Conservation (phyloP, 208 protist species). For the Lotmaria passim region DNA sequence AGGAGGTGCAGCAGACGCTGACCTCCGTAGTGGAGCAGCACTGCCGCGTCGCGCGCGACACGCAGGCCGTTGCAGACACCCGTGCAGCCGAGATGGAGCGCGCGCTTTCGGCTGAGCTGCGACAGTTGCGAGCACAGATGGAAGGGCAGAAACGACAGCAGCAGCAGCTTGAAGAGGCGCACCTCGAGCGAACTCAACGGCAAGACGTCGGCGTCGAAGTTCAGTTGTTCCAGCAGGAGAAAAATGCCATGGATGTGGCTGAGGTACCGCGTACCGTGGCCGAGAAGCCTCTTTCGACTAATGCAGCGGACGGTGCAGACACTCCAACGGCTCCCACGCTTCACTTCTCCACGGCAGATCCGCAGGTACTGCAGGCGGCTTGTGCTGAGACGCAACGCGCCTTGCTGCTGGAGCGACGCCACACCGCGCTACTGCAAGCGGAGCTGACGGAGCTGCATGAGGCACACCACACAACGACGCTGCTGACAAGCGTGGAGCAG, state of each 20-base stretch:
- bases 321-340: too few relatives aligned
- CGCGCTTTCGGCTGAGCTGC: slow-evolving; percentile 13
- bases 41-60: slow-evolving; percentile 5
- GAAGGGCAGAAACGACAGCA: neutral
- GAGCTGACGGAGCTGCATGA: slow-evolving; percentile 20
- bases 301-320: neutral
- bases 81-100: slow-evolving; percentile 12
- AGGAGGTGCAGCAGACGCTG: slow-evolving; percentile 7
- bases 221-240: too few relatives aligned
- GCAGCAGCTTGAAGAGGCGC: too few relatives aligned
- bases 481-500: slow-evolving; percentile 4
- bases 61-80: neutral
- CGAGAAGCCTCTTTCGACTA: too few relatives aligned
- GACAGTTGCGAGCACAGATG: slow-evolving; percentile 14
- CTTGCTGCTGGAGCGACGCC: slow-evolving; percentile 1
- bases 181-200: neutral
- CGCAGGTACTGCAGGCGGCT: neutral
- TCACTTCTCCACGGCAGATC: neutral
- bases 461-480: slow-evolving; percentile 1
- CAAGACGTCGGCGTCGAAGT: neutral
- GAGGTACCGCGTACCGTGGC: too few relatives aligned
- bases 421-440: slow-evolving; percentile 8
- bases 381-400: neutral
- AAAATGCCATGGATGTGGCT: too few relatives aligned
- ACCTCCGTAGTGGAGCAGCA: neutral